Base-by-base conservation (phyloP, 495 filamentous ascomycete species). In the Echria macrotheca region DNA sequence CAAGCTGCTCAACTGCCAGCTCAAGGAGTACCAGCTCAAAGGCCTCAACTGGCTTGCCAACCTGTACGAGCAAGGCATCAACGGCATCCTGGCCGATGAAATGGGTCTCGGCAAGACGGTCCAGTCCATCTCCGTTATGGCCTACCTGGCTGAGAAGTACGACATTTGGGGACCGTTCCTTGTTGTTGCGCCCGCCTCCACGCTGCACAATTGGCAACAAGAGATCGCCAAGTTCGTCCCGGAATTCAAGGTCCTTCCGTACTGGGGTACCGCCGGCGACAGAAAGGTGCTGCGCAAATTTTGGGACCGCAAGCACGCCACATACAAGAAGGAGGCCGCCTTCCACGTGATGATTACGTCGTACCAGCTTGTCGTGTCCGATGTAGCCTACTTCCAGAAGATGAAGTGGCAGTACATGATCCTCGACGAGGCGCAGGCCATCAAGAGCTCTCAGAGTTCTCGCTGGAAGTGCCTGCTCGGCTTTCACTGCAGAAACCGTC, bases 391-490 rank as follows among this genome's bases (percentile, higher is more conserved):
- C 66, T 96, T 98, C 73, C 90, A 96, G 66, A 96, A 96, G 71
- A 89, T 98, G 69, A 87, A 85, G 54, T 98, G 93, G 93, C 93
- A 98, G 70, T 98, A 97, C 69, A 98, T 98, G 93, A 95, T 98
- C 60, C 78, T 98, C 26, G 93, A 98, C 59, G 93, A 98, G 66
- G 93, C 93, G 15, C 93, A 98, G 63, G 93, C 93, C 41, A 98
- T 98, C 81, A 98, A 98, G 73, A 96, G 90, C 43, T 96, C 94
- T 11, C 80, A 86, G 56, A 96, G 90, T 69, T 94, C 91, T 4
- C 82, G 93, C 57, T 98, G 93, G 93, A 98, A 97, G 77, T 87
- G 83, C 55, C 68, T 98, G 53, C 74, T 98, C 15, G 87, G 89
- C 12, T 96, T 97, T 73, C 85, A 89, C 61, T 98, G 91, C 68